These are phyloP conservation scores for Cercospora beticola DNA, from an alignment of 2,329 filamentous ascomycete species.

Conservation along the genomic window DNA sequence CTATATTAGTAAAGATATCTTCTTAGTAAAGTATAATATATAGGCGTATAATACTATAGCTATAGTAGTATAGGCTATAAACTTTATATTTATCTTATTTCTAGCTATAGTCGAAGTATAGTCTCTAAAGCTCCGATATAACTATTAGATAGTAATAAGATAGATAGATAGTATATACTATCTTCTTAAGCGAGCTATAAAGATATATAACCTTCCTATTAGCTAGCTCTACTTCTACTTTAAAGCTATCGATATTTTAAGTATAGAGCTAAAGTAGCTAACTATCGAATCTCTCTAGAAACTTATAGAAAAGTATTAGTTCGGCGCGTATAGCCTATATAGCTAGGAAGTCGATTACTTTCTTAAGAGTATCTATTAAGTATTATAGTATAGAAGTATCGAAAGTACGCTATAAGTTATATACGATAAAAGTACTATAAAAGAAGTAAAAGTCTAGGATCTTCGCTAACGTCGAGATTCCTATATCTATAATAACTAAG, in stretches of 20 bases:
- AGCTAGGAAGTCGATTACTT: neutral
- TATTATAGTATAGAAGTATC: slow-evolving; percentile 1
- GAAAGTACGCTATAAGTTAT: neutral
- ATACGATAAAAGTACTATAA: neutral
- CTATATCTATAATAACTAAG: slow-evolving; percentile 59
- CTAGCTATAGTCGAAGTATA: neutral
- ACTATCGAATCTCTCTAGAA: neutral
- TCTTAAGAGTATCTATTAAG: neutral
- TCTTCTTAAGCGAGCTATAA: neutral
- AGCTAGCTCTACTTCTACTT: neutral
- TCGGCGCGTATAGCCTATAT: neutral
- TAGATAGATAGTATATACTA: neutral
- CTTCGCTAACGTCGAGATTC: slow-evolving; percentile 69
- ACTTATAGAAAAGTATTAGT: neutral
- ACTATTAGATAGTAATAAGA: neutral
- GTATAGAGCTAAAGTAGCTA: neutral
- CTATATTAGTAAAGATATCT: neutral
- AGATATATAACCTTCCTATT: neutral
- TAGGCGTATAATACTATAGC: slow-evolving; percentile 3
- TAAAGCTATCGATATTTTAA: neutral
- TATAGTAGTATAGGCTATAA: neutral
- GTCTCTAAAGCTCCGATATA: neutral
- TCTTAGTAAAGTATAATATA: slow-evolving; percentile 2
- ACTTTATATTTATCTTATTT: neutral
- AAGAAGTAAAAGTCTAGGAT: slow-evolving; percentile 89